Percentiles rank a stretch among this genome's conserved stretches.
Conservation (phyloP, 768 basidiomycete species). For the Psilocybe subaeruginosa region DNA sequence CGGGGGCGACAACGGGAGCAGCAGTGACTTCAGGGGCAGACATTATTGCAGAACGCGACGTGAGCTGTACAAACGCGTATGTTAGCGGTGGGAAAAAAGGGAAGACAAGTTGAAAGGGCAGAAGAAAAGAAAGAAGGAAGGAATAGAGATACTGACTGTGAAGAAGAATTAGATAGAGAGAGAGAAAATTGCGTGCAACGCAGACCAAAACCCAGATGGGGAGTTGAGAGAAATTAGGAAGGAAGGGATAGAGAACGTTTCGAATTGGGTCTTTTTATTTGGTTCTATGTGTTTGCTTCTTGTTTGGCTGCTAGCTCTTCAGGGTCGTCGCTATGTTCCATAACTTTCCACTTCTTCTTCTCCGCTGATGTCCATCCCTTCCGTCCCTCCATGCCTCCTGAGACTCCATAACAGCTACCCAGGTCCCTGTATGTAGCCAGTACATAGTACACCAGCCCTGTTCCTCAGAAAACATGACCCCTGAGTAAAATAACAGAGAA, state of each 20-base stretch:
- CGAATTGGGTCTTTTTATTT: conserved; percentile 50
- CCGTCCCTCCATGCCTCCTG: conserved; percentile 1
- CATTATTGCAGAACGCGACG: conserved; percentile 74
- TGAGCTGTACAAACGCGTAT: conserved; percentile 41
- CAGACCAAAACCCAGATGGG: conserved; percentile 51
- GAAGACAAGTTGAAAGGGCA: conserved; percentile 12
- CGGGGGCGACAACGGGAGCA: conserved; percentile 38
- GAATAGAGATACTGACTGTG: conserved; percentile 34
- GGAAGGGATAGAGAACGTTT: conserved; percentile 53
- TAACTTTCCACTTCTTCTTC: conserved; percentile 14
- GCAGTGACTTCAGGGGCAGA: conserved; percentile 69
- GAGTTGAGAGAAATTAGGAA: conserved; percentile 57
- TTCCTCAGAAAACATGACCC: conserved; percentile 3
- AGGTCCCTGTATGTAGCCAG: not conserved
- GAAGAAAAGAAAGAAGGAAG: conserved; percentile 17
- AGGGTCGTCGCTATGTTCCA: conserved; percentile 33
- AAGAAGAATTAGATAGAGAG: conserved; percentile 58
- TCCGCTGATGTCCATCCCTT: conserved; percentile 2
- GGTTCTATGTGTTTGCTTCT: conserved; percentile 42
- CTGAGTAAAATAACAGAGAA: conserved; percentile 11
- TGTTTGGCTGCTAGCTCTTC: conserved; percentile 45
- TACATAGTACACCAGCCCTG: too few relatives aligned
- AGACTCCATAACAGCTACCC: not conserved
- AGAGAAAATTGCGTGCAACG: conserved; percentile 52
- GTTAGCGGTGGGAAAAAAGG: conserved; percentile 11